A percentile compares a stretch with the other conserved stretches of the same genome.
Evolutionary conservation across 176 grass and related monocot genomes (phyloP).

Genomic region (Zoysia pacifica): DNA sequence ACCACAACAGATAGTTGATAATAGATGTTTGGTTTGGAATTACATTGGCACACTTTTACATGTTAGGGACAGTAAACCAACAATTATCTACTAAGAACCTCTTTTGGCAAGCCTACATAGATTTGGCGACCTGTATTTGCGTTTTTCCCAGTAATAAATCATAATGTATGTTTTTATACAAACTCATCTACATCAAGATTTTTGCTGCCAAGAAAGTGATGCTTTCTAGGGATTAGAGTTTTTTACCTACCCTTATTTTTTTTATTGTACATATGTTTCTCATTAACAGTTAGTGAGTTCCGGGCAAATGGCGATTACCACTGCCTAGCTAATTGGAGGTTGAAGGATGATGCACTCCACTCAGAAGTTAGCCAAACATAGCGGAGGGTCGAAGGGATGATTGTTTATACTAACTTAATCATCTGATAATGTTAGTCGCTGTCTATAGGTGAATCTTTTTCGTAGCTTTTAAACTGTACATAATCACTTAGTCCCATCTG

Average conservation of each 20-base stretch:
- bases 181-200: neutral
- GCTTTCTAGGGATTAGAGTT: neutral
- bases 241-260: neutral
- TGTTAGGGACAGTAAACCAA: neutral
- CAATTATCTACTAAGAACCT: neutral
- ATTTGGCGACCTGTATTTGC: neutral
- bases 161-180: neutral
- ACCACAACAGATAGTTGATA: neutral
- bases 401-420: constrained; percentile 5
- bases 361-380: constrained; percentile 11
- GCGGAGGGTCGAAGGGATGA: constrained; percentile 5
- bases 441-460: neutral
- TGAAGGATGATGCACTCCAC: neutral
- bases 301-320: constrained; percentile 10
- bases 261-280: neutral
- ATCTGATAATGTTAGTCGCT: constrained; percentile 22
- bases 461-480: constrained; percentile 32
- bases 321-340: constrained; percentile 37
- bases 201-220: no score
- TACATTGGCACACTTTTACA: neutral
- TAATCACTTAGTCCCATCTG: constrained; percentile 27
- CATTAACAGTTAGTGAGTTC: constrained; percentile 1
- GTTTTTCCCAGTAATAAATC: neutral
- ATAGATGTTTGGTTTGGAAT: neutral
- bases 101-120: no score